A percentile compares a stretch with the other conserved stretches of the same genome.
Evolutionary conservation across 495 filamentous ascomycete species (phyloP).

Genomic region (Astrothelium macrocarpum): DNA sequence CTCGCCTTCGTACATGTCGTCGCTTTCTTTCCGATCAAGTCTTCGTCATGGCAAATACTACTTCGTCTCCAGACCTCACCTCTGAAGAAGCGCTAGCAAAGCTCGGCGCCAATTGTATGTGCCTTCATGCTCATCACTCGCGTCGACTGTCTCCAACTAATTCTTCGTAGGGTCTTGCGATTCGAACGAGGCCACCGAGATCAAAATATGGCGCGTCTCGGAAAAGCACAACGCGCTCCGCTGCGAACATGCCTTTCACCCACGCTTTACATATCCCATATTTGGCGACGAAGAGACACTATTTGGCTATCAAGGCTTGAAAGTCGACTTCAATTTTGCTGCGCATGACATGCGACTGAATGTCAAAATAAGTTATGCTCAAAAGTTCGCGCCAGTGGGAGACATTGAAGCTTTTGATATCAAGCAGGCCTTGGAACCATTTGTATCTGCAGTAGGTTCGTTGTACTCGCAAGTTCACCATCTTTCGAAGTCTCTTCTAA

Average conservation of each 20-base stretch:
- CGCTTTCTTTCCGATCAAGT: not conserved
- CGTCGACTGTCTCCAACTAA: not conserved
- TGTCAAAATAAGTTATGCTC: constrained; percentile 57
- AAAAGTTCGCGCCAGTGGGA: constrained; percentile 63
- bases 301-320: constrained; percentile 76
- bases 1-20: not conserved
- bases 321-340: constrained; percentile 66
- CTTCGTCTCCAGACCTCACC: not conserved
- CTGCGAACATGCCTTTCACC: constrained; percentile 51
- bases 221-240: not conserved
- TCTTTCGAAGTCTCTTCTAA: not conserved
- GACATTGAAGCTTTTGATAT: constrained; percentile 63
- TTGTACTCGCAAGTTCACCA: constrained; percentile 36
- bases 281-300: constrained; percentile 87
- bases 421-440: constrained; percentile 52
- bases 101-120: not conserved
- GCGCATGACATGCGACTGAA: constrained; percentile 73
- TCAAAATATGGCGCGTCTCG: constrained; percentile 1
- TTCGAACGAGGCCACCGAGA: not conserved
- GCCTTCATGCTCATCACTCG: not conserved
- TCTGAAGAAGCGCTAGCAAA: not conserved
- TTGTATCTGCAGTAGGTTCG: constrained; percentile 49
- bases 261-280: constrained; percentile 80
- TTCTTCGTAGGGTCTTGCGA: not conserved
- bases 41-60: not conserved